Conservation (phyloP, 1,139 yeast genomes). For the Yamadazyma taylorii region DNA sequence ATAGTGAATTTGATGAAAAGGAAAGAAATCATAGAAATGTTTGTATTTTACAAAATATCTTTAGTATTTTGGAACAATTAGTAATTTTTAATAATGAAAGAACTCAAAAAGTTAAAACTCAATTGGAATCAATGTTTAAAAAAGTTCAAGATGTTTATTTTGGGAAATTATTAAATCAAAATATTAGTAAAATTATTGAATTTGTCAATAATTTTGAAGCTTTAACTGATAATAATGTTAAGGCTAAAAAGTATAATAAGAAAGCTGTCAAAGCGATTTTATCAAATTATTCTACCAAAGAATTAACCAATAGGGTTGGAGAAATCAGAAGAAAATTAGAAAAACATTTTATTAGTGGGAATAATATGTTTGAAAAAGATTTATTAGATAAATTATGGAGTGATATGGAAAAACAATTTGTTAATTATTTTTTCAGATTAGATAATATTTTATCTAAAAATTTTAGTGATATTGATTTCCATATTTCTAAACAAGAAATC, state of each 20-base stretch:
- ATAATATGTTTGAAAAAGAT: constrained; percentile 47
- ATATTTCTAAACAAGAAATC: constrained; percentile 36
- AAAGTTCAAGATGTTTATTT: constrained; percentile 44
- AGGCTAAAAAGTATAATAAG: constrained; percentile 63
- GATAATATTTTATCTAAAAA: constrained; percentile 36
- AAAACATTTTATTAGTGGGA: constrained; percentile 52
- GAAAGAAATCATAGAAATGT: constrained; percentile 59
- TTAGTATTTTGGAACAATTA: constrained; percentile 55
- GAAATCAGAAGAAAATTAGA: constrained; percentile 59
- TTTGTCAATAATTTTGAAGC: constrained; percentile 68
- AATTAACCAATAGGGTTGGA: constrained; percentile 55
- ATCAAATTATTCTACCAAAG: constrained; percentile 56
- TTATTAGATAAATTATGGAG: constrained; percentile 46
- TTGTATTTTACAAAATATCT: constrained; percentile 62
- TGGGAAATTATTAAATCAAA: constrained; percentile 44
- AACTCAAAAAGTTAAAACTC: constrained; percentile 39
- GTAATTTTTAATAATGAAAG: constrained; percentile 28
- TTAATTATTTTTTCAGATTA: constrained; percentile 38
- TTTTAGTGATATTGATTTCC: constrained; percentile 40
- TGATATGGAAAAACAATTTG: constrained; percentile 38
- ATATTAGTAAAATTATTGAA: constrained; percentile 62
- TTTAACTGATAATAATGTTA: constrained; percentile 45
- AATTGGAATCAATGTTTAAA: constrained; percentile 49
- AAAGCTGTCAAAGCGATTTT: constrained; percentile 59
- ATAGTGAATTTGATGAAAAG: constrained; percentile 52